Conservation (phyloP, 2,329 filamentous ascomycete species). For the Phyllosticta citriasiana region DNA sequence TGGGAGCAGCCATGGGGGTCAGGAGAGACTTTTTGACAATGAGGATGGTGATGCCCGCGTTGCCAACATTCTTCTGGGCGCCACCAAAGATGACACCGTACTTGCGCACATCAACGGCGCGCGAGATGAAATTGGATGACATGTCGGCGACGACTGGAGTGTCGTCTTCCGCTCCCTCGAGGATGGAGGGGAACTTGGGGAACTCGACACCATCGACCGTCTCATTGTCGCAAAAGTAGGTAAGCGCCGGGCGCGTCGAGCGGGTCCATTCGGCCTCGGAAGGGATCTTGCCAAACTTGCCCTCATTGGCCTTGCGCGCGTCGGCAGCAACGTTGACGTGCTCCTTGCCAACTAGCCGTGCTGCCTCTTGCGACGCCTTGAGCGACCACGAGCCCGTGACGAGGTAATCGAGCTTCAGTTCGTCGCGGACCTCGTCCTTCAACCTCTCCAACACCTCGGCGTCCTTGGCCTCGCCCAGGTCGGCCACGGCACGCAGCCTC, state of each 20-base stretch:
- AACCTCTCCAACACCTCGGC: slow-evolving; percentile 49
- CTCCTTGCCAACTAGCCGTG: slow-evolving; percentile 64
- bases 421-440: slow-evolving; percentile 53
- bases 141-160: slow-evolving; percentile 80
- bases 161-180: slow-evolving; percentile 57
- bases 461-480: slow-evolving; percentile 36
- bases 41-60: slow-evolving; percentile 75
- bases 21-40: slow-evolving; percentile 76
- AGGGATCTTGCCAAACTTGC: slow-evolving; percentile 81
- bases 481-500: slow-evolving; percentile 48
- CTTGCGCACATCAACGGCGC: slow-evolving; percentile 65
- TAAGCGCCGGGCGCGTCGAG: slow-evolving; percentile 54
- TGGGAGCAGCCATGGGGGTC: slow-evolving; percentile 52
- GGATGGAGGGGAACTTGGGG: slow-evolving; percentile 55
- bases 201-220: slow-evolving; percentile 93
- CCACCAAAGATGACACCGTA: slow-evolving; percentile 81
- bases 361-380: slow-evolving; percentile 79
- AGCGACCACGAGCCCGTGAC: slow-evolving; percentile 85
- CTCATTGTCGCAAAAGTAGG: slow-evolving; percentile 92
- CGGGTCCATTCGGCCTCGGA: slow-evolving; percentile 67
- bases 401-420: slow-evolving; percentile 79
- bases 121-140: slow-evolving; percentile 85
- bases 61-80: slow-evolving; percentile 89
- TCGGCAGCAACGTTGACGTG: slow-evolving; percentile 74
- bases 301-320: slow-evolving; percentile 50